These are phyloP conservation scores for Phytophthora constricta DNA, from an alignment of 352 stramenopile genomes.

Conservation along the genomic window DNA sequence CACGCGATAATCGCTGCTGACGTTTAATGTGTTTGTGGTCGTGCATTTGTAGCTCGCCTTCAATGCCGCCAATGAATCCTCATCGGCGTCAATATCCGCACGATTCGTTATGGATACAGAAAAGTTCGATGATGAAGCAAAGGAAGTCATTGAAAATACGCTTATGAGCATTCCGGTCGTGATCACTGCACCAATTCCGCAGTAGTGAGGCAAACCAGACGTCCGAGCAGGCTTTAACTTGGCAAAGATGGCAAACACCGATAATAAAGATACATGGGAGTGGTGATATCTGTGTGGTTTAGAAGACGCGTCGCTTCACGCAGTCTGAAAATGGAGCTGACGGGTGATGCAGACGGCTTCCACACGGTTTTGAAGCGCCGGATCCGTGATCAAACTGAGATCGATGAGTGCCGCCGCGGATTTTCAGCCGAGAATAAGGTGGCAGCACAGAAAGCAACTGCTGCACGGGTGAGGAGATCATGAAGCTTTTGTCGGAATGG, in stretches of 20 bases:
- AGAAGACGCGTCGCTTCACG: conserved; percentile 30
- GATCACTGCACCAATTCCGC: conserved; percentile 43
- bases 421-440: conserved; percentile 32
- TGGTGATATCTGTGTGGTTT: background rate
- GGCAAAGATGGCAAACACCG: background rate
- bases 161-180: conserved; percentile 57
- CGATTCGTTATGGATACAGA: conserved; percentile 68
- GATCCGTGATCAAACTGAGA: conserved; percentile 61
- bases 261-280: no score
- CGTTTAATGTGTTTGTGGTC: conserved; percentile 1
- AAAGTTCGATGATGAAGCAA: conserved; percentile 66
- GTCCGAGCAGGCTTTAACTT: background rate
- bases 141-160: conserved; percentile 66
- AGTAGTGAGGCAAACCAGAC: conserved; percentile 11
- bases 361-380: conserved; percentile 56
- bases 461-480: conserved; percentile 19
- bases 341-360: conserved; percentile 51
- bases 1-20: background rate
- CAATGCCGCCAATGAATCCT: background rate
- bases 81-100: conserved; percentile 34
- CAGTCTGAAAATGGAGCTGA: conserved; percentile 44
- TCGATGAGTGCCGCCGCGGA: conserved; percentile 45
- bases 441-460: conserved; percentile 24
- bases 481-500: background rate
- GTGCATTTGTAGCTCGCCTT: conserved; percentile 30